Conservation (phyloP, 345 rosid genomes). For the Salix udensis region DNA sequence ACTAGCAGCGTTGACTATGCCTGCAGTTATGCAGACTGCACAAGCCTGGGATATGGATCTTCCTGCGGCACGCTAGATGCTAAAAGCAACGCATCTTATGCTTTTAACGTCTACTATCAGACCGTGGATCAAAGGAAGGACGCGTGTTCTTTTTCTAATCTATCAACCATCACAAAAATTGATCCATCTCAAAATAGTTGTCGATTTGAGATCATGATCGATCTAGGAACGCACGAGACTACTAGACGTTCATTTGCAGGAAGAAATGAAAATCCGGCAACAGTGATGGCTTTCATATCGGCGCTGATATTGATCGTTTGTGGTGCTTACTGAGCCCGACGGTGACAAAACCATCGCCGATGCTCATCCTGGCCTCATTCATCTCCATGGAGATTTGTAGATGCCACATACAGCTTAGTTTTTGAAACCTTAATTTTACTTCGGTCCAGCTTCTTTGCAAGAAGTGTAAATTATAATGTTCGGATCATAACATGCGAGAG, state of each 20-base stretch:
- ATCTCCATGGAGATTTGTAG: background rate
- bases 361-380: background rate
- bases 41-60: conserved; percentile 20
- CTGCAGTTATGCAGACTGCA: conserved; percentile 16
- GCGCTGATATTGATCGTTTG: background rate
- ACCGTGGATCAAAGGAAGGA: conserved; percentile 18
- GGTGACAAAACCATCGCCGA: background rate
- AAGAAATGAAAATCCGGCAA: background rate
- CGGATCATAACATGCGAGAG: background rate
- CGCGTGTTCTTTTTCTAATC: conserved; percentile 11
- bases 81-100: conserved; percentile 18
- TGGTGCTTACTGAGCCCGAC: background rate
- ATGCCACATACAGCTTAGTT: background rate
- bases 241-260: background rate
- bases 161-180: conserved; percentile 10
- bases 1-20: conserved; percentile 10
- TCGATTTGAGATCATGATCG: conserved; percentile 17
- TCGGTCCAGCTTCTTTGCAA: background rate
- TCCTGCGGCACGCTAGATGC: conserved; percentile 17
- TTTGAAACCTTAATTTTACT: too few species aligned
- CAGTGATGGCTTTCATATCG: background rate
- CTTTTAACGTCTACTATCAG: conserved; percentile 23
- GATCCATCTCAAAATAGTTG: conserved; percentile 18
- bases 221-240: conserved; percentile 15
- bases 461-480: background rate